Conservation (phyloP, 1,284 basidiomycete genomes). For the Takashimella tepidaria region DNA sequence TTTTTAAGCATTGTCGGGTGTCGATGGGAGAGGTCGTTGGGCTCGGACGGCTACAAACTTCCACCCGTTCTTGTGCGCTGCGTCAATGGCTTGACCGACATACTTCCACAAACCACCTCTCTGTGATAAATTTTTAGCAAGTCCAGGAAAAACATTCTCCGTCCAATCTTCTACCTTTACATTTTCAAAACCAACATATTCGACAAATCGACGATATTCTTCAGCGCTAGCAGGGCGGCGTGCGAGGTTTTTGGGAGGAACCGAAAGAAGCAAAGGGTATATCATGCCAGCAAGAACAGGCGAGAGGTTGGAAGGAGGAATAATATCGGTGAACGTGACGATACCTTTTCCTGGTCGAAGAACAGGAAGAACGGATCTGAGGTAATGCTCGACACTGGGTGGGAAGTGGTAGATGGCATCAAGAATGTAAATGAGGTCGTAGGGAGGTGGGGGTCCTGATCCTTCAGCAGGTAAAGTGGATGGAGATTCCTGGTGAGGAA, state of each 20-base stretch:
- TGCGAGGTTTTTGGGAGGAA: conserved; percentile 57
- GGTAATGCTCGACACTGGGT: conserved; percentile 54
- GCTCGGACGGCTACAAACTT: conserved; percentile 58
- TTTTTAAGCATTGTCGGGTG: background rate
- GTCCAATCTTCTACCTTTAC: conserved; percentile 60
- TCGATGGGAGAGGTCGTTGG: conserved; percentile 8
- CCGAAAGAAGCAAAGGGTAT: conserved; percentile 13
- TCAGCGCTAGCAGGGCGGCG: conserved; percentile 38
- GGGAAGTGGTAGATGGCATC: conserved; percentile 69
- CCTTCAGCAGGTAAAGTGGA: background rate
- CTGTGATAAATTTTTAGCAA: conserved; percentile 53
- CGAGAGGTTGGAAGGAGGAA: conserved; percentile 34
- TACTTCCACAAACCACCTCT: conserved; percentile 51
- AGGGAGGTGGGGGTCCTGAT: conserved; percentile 33
- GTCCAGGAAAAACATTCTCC: conserved; percentile 58
- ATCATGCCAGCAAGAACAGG: conserved; percentile 22
- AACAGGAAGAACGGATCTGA: conserved; percentile 49
- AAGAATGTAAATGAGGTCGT: conserved; percentile 51
- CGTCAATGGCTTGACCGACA: conserved; percentile 50
- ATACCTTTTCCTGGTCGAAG: conserved; percentile 53
- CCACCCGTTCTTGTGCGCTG: conserved; percentile 49
- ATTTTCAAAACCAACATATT: conserved; percentile 55
- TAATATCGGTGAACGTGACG: conserved; percentile 62
- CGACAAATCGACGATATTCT: conserved; percentile 53
- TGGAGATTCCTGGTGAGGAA: background rate